Evolutionary conservation across 768 basidiomycete species (phyloP), one percentile per base, ranked within the genome.

Genomic region (Gloeostereum incarnatum): DNA sequence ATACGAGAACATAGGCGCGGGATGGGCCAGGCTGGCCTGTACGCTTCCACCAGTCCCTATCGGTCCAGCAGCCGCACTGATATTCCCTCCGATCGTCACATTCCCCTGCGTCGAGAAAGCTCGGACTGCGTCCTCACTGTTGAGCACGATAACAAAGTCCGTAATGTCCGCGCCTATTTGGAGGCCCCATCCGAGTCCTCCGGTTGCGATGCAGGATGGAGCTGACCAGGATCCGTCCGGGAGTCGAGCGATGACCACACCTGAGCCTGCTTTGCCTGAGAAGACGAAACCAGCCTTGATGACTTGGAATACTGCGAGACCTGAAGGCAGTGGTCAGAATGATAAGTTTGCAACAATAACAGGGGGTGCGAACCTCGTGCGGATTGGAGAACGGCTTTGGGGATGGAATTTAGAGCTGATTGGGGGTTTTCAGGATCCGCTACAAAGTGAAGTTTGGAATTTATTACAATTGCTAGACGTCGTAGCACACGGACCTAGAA

Each of bases 201-300:
- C 93, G 0, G 92, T 98, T 21, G 88, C 93, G 53, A 98, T 94
- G 63, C 93, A 97, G 17, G 87, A 91, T 3, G 94, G 94, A 1
- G 94, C 94, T 34, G 86, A 90, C 91, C 91, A 96, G 7, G 89
- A 91, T 48, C 94, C 94, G 52, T 97, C 92, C 6, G 88, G 85
- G 31, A 93, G 73, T 9, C 91, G 81, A 14, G 91, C 85, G 53
- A 96, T 84, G 60, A 98, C 88, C 45, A 94, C 59, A 10, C 93
- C 93, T 1, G 88, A 91, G 32, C 93, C 93, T 1, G 87, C 89
- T 61, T 92, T 94, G 34, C 89, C 93, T 8, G 86, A 89, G 70
- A 94, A 93, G 38, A 93, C 77, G 65, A 97, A 94, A 2, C 93
- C 91, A 3, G 89, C 88, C 61, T 89, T 87, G 57, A 96, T 63